phyloP scores from a whole-genome alignment of 805 yeast genomes.

The Saccharomycopsis babjevae region DNA sequence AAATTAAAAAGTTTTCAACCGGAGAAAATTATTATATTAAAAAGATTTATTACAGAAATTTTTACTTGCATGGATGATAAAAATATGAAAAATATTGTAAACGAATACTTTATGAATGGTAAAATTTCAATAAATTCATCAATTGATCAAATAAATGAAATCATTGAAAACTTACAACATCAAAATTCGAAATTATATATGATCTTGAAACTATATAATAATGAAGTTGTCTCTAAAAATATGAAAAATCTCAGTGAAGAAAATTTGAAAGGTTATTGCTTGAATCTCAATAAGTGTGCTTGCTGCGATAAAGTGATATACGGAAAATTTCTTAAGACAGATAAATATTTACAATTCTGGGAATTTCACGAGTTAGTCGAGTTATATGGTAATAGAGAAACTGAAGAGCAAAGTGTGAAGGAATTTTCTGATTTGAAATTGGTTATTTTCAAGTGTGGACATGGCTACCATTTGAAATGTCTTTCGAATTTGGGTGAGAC shows the following conservation, averaged over 20 bases:
- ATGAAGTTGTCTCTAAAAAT: constrained; percentile 37
- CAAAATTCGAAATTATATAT: background rate
- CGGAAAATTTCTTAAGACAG: constrained; percentile 32
- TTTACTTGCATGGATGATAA: background rate
- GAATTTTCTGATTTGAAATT: constrained; percentile 24
- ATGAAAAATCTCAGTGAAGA: constrained; percentile 33
- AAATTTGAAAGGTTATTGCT: constrained; percentile 55
- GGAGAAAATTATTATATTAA: background rate
- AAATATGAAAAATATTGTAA: background rate
- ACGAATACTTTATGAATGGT: background rate
- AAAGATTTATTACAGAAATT: background rate
- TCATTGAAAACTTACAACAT: constrained; percentile 39
- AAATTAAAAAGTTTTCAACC: background rate
- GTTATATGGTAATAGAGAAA: background rate
- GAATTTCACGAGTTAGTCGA: constrained; percentile 28
- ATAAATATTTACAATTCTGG: constrained; percentile 45
- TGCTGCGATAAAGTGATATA: constrained; percentile 66
- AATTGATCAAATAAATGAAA: constrained; percentile 1
- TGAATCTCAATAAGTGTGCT: constrained; percentile 48
- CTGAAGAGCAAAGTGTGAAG: background rate
- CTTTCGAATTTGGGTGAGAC: constrained; percentile 36
- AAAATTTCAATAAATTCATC: background rate
- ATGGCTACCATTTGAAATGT: constrained; percentile 54
- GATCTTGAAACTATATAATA: constrained; percentile 22
- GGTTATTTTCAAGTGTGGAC: constrained; percentile 53